Evolutionary conservation across 2,329 filamentous ascomycete species (phyloP).

Genomic region (Colletotrichum endophyticum): DNA sequence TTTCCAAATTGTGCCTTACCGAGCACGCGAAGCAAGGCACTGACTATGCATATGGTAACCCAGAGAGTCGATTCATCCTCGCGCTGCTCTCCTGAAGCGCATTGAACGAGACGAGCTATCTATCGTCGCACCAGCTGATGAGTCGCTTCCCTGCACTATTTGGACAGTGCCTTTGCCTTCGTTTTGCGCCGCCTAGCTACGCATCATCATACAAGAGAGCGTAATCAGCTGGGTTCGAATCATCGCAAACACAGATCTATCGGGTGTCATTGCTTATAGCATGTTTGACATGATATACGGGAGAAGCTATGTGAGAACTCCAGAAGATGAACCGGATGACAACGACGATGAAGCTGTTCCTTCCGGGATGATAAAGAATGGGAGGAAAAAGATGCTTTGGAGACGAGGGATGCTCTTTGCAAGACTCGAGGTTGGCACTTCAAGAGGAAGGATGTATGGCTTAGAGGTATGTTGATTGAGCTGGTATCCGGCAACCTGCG

Average conservation of each 20-base stretch:
- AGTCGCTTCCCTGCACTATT: neutral
- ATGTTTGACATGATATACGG: neutral
- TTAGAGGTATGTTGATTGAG: too few species aligned
- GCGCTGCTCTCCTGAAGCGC: neutral
- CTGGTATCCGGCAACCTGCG: too few species aligned
- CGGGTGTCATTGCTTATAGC: neutral
- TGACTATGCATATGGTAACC: neutral
- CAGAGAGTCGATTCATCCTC: neutral
- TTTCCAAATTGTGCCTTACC: neutral
- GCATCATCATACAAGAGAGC: neutral
- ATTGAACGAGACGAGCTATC: neutral
- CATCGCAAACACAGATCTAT: neutral
- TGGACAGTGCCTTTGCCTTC: neutral
- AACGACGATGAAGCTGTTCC: neutral
- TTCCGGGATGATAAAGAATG: neutral
- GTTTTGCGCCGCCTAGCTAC: neutral
- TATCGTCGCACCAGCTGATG: neutral
- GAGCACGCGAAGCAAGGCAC: neutral
- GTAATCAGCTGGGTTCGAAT: accelerated
- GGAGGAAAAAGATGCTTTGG: too few species aligned
- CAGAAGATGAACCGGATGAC: neutral
- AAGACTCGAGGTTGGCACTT: too few species aligned
- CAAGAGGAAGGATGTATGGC: too few species aligned
- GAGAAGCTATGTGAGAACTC: neutral
- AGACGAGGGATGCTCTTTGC: too few species aligned